These are phyloP conservation scores for Phytophthora citricola DNA, from an alignment of 352 stramenopile species.

Conservation along the genomic window DNA sequence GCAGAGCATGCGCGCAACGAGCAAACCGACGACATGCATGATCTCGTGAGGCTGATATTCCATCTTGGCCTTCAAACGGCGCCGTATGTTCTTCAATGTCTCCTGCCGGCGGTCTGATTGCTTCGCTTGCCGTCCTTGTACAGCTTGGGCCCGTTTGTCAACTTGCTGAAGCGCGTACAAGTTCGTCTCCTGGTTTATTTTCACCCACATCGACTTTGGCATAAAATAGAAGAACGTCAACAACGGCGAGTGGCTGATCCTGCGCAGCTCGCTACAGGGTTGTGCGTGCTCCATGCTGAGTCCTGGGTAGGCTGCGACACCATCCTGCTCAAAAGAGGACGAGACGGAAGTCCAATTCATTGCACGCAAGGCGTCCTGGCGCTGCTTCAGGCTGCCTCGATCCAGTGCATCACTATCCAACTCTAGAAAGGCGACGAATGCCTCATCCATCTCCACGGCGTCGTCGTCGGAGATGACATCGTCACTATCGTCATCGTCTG, in stretches of 20 bases:
- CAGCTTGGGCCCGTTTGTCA: conserved; percentile 1
- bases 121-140: background rate
- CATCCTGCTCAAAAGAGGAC: conserved; percentile 1
- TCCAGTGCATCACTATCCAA: too few species aligned
- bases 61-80: too few species aligned
- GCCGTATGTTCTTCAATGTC: too few species aligned
- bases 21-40: too few species aligned
- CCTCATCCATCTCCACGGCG: background rate
- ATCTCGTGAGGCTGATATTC: too few species aligned
- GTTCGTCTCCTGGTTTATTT: conserved; percentile 27
- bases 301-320: background rate
- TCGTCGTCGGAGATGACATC: too few species aligned
- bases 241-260: background rate
- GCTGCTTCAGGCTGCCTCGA: too few species aligned
- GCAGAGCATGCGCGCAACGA: too few species aligned
- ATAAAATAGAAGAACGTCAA: conserved; percentile 34
- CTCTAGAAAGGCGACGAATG: too few species aligned
- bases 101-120: too few species aligned
- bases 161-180: conserved; percentile 12
- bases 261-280: background rate
- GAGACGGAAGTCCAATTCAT: too few species aligned
- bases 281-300: background rate
- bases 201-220: conserved; percentile 18
- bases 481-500: background rate
- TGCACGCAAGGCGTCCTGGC: too few species aligned